Conservation (phyloP, 441 rosid genomes). For the Arabidopsis hybrid region DNA sequence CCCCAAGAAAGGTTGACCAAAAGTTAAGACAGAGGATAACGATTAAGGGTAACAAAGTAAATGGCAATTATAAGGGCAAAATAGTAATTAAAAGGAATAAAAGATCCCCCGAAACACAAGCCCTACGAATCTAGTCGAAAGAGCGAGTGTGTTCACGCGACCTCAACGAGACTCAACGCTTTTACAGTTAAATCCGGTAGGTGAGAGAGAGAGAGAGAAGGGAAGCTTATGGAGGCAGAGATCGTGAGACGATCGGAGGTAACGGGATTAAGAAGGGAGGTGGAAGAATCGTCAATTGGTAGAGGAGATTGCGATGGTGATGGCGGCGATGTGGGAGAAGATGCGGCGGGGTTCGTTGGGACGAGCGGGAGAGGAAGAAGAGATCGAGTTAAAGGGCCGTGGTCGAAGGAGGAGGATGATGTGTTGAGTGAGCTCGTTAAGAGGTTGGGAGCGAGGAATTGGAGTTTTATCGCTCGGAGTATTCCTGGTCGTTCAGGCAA, state of each 20-base stretch:
- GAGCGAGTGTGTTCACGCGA: conserved; percentile 38
- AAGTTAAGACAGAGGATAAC: neutral
- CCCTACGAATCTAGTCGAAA: conserved; percentile 36
- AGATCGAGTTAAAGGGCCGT: conserved; percentile 72
- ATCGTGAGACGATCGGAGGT: conserved; percentile 34
- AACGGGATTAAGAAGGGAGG: conserved; percentile 39
- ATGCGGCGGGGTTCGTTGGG: conserved; percentile 2
- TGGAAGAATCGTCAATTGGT: conserved; percentile 37
- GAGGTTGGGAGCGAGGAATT: conserved; percentile 80
- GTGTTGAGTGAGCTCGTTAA: conserved; percentile 67
- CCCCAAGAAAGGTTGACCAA: neutral
- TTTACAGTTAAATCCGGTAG: conserved; percentile 50
- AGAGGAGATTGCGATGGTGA: conserved; percentile 34
- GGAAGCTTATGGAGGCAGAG: conserved; percentile 37
- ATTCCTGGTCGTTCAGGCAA: conserved; percentile 86
- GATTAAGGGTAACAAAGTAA: conserved; percentile 15
- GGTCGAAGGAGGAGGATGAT: conserved; percentile 83
- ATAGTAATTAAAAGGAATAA: conserved; percentile 12
- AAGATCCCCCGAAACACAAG: conserved; percentile 36
- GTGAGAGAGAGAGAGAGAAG: conserved; percentile 9
- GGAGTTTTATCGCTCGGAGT: conserved; percentile 80
- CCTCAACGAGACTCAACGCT: conserved; percentile 31
- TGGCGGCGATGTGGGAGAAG: conserved; percentile 41
- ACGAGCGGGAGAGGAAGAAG: conserved; percentile 43
- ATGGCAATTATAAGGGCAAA: conserved; percentile 28